A percentile compares a stretch with the other conserved stretches of the same genome.
phyloP scores from a whole-genome alignment of 257 asterid species.

The Lycium ferocissimum region DNA sequence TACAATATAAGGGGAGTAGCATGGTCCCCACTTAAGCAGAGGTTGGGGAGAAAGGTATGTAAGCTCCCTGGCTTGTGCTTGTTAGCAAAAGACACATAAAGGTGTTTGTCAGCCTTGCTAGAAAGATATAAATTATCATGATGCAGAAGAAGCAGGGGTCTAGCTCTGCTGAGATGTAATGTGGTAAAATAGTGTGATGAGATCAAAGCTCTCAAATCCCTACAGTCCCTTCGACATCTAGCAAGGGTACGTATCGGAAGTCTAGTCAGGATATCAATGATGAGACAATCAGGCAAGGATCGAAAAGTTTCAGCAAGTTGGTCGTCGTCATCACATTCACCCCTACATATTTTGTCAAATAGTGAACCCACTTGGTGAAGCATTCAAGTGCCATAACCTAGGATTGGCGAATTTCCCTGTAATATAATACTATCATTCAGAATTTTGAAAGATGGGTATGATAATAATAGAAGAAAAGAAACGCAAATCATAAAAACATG shows the following conservation, averaged over 20 bases:
- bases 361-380: background rate
- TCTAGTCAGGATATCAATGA: background rate
- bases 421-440: too few species aligned
- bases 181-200: background rate
- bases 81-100: background rate
- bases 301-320: background rate
- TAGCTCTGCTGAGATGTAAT: background rate
- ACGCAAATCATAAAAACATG: too few species aligned
- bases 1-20: background rate
- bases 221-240: background rate
- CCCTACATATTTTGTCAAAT: background rate
- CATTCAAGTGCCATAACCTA: background rate
- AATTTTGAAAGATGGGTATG: too few species aligned
- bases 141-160: background rate
- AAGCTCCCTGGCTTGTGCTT: background rate
- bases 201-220: background rate
- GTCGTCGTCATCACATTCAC: background rate
- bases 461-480: too few species aligned
- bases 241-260: background rate
- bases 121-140: background rate
- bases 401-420: too few species aligned
- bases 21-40: background rate
- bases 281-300: background rate
- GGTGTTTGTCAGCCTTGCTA: background rate
- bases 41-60: background rate